Evolutionary conservation across 2,329 filamentous ascomycete species (phyloP).

Genomic region (Xenoacremonium recifei): DNA sequence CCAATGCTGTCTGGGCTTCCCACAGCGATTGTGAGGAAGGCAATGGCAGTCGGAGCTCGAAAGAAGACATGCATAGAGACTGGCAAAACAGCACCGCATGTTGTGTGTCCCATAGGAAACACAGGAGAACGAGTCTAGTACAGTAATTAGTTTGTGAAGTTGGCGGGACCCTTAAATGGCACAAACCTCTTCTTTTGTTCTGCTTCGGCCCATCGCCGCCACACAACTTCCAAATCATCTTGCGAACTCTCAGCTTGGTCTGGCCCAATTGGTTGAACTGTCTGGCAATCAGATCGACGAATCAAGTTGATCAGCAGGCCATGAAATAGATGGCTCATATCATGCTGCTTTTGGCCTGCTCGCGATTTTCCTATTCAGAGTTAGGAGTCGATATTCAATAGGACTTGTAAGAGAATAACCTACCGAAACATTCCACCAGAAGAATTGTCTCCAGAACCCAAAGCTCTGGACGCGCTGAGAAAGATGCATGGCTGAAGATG

Average conservation of each 20-base stretch:
- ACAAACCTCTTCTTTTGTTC: slow-evolving; percentile 57
- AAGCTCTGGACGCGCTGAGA: slow-evolving; percentile 56
- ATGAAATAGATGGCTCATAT: slow-evolving; percentile 58
- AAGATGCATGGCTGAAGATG: slow-evolving; percentile 57
- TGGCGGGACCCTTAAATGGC: neutral
- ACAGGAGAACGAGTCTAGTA: slow-evolving; percentile 51
- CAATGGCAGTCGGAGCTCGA: slow-evolving; percentile 56
- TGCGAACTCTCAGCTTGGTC: slow-evolving; percentile 26
- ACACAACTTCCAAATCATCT: slow-evolving; percentile 43
- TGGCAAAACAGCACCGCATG: slow-evolving; percentile 66
- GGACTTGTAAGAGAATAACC: neutral
- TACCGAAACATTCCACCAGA: slow-evolving; percentile 59
- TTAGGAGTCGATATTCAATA: neutral
- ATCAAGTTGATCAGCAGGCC: slow-evolving; percentile 38
- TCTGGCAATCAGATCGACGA: slow-evolving; percentile 35
- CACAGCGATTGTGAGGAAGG: slow-evolving; percentile 55
- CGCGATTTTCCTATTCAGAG: slow-evolving; percentile 47
- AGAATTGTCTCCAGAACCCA: slow-evolving; percentile 63
- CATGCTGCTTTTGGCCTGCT: slow-evolving; percentile 61
- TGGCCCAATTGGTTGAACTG: slow-evolving; percentile 25
- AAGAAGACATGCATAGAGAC: slow-evolving; percentile 64
- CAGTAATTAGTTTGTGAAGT: slow-evolving; percentile 1
- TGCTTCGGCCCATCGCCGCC: slow-evolving; percentile 51
- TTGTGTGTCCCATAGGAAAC: slow-evolving; percentile 67
- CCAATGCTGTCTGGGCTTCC: slow-evolving; percentile 47